phyloP scores from a whole-genome alignment of 2,329 filamentous ascomycete species.

The Lasiodiplodia sp. region DNA sequence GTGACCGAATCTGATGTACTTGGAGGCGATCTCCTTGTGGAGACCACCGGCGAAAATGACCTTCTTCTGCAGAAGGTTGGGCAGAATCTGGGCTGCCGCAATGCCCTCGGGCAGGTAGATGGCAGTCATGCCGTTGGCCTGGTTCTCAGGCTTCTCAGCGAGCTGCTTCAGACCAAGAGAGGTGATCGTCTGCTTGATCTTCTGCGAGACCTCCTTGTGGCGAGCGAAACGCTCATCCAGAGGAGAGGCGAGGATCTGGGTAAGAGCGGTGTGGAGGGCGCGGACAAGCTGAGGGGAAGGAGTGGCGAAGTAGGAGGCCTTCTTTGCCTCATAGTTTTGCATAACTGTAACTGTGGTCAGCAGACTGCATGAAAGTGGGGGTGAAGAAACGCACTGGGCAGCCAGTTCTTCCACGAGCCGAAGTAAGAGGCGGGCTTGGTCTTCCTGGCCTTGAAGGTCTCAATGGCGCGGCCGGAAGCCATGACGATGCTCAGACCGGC shows the following conservation, averaged over 20 bases:
- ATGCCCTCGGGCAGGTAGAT: constrained; percentile 91
- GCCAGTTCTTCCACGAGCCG: constrained; percentile 96
- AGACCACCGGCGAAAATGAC: constrained; percentile 95
- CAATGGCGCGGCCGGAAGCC: constrained; percentile 87
- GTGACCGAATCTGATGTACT: constrained; percentile 95
- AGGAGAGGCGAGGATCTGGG: constrained; percentile 82
- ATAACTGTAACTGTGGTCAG: constrained; percentile 69
- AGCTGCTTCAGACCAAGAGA: constrained; percentile 88
- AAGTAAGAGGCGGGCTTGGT: constrained; percentile 88
- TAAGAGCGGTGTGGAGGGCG: constrained; percentile 87
- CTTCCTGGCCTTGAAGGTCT: constrained; percentile 80
- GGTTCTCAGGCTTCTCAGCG: constrained; percentile 83
- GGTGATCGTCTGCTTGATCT: constrained; percentile 82
- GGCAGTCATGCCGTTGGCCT: constrained; percentile 97
- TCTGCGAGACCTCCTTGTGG: constrained; percentile 81
- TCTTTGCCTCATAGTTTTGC: constrained; percentile 98
- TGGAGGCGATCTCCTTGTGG: constrained; percentile 92
- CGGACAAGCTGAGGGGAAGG: constrained; percentile 93
- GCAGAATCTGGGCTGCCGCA: constrained; percentile 81
- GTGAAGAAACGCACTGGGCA: constrained; percentile 70
- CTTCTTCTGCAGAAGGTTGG: constrained; percentile 82
- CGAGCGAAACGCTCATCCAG: constrained; percentile 82
- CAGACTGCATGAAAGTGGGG: background rate
- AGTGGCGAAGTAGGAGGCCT: constrained; percentile 97
- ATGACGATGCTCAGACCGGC: constrained; percentile 94